phyloP scores from a whole-genome alignment of 2,329 filamentous ascomycete genomes.

The Trichoderma arundinaceum region DNA sequence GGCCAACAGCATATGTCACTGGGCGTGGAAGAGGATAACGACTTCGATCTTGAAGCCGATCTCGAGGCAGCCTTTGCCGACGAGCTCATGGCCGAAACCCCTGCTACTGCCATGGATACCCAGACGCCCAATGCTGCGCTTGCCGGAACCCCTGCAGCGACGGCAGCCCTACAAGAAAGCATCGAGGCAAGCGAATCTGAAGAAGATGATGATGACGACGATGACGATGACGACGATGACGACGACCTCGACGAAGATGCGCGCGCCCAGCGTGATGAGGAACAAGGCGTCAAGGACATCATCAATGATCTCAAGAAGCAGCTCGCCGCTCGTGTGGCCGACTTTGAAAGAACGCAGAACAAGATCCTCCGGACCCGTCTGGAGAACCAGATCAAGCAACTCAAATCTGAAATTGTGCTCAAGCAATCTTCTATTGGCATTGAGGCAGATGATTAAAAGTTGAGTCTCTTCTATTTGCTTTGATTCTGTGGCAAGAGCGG shows the following conservation, averaged over 20 bases:
- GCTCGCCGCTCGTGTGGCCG: conserved; percentile 52
- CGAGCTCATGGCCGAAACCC: conserved; percentile 49
- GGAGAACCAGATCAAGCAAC: conserved; percentile 55
- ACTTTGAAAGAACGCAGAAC: conserved; percentile 52
- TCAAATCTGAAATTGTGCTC: conserved; percentile 52
- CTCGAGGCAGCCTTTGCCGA: conserved; percentile 60
- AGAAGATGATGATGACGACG: conserved; percentile 52
- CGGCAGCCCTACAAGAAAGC: conserved; percentile 48
- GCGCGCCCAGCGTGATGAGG: conserved; percentile 55
- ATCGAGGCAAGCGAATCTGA: conserved; percentile 51
- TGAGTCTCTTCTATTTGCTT: background rate
- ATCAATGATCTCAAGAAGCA: conserved; percentile 59
- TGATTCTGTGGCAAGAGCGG: background rate
- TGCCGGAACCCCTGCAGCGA: conserved; percentile 51
- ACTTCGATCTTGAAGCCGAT: conserved; percentile 62
- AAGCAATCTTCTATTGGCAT: conserved; percentile 53
- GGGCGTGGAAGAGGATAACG: conserved; percentile 48
- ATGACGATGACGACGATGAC: conserved; percentile 50
- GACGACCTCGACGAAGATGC: conserved; percentile 62
- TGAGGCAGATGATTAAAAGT: conserved; percentile 45
- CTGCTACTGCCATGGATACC: conserved; percentile 50
- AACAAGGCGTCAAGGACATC: conserved; percentile 61
- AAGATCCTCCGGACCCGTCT: conserved; percentile 58
- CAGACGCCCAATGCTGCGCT: conserved; percentile 55
- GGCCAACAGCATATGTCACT: conserved; percentile 38